Evolutionary conservation across 169 alveolate species (phyloP), one percentile per base, ranked within the genome.

Genomic region (Cryptosporidium bovis): DNA sequence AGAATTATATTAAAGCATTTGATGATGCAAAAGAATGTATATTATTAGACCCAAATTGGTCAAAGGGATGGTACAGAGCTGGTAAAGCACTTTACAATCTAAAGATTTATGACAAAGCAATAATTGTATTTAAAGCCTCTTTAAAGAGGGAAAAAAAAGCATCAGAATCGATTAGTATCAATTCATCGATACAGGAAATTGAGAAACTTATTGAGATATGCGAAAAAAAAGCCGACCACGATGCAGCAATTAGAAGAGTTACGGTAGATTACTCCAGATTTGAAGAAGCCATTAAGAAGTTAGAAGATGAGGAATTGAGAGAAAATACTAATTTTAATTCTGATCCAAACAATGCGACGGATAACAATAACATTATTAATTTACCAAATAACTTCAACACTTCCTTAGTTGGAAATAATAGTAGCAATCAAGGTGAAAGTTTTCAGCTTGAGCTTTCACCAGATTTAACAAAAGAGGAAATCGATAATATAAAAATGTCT

Each of bases 31-130:
- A 77, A 34, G 87, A 77, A 60, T 34, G 77, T 46, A 77, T 77
- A 27, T 40, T 77, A 27, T 24, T 77, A 3, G 29, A 77, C 48
- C 71, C 87, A 12, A 44, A 60, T 18, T 77, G 87, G 87, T 77
- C 87, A 13, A 77, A 77, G 56, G 87, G 77, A 20, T 77, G 87
- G 87, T 77, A 60, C 64, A 77, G 87, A 50, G 87, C 87, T 13
- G 87, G 87, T 16, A 77, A 77, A 27, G 87, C 87, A 58, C 69
- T 77, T 27, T 77, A 77, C 33, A 15, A 24, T 20, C 51, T 77
- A 20, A 77, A 77, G 13, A 36, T 77, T 8, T 77, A 48, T 40
- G 87, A 77, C 7, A 77, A 77, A 62, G 87, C 87, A 12, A 40
- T 62, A 7, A 77, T 46, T 15, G 71, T 77, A 18, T 77, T 77